These are phyloP conservation scores for Neonothopanus nambi DNA, from an alignment of 1,284 basidiomycete species.

Conservation along the genomic window DNA sequence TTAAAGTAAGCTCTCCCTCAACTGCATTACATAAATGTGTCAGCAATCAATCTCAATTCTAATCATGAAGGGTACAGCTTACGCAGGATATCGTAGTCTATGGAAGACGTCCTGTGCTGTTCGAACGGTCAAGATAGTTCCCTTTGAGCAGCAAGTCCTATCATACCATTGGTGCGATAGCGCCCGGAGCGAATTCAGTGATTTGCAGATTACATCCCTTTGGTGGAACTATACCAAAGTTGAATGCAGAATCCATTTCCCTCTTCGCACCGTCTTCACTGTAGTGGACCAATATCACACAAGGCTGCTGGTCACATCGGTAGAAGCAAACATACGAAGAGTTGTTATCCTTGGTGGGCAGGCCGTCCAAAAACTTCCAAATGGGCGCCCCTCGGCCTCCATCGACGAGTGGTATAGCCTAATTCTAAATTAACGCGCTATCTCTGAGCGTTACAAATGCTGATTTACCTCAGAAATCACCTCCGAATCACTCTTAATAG, in stretches of 20 bases:
- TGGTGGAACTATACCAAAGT: slow-evolving; percentile 46
- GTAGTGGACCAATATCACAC: slow-evolving; percentile 13
- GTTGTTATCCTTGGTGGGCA: slow-evolving; percentile 60
- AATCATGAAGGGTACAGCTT: slow-evolving; percentile 20
- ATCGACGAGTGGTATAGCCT: not conserved
- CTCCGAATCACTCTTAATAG: slow-evolving; percentile 33
- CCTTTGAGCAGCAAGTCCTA: not conserved
- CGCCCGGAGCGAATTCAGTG: slow-evolving; percentile 60
- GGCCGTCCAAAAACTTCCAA: slow-evolving; percentile 48
- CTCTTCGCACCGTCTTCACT: slow-evolving; percentile 55
- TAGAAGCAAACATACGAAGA: slow-evolving; percentile 25
- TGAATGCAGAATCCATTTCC: slow-evolving; percentile 34
- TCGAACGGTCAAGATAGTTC: slow-evolving; percentile 3
- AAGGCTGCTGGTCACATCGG: not conserved
- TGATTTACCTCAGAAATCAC: slow-evolving; percentile 28
- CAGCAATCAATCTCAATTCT: not conserved
- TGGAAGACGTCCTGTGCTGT: slow-evolving; percentile 50
- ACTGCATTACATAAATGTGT: slow-evolving; percentile 33
- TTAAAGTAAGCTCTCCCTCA: slow-evolving; percentile 51
- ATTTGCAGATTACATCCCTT: slow-evolving; percentile 50
- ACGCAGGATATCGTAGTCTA: slow-evolving; percentile 66
- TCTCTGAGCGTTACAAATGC: not conserved
- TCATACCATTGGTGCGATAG: slow-evolving; percentile 49
- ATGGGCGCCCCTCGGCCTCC: slow-evolving; percentile 27
- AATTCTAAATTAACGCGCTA: not conserved